Evolutionary conservation across 805 yeast genomes (phyloP).

Genomic region (Yarrowia bubula): DNA sequence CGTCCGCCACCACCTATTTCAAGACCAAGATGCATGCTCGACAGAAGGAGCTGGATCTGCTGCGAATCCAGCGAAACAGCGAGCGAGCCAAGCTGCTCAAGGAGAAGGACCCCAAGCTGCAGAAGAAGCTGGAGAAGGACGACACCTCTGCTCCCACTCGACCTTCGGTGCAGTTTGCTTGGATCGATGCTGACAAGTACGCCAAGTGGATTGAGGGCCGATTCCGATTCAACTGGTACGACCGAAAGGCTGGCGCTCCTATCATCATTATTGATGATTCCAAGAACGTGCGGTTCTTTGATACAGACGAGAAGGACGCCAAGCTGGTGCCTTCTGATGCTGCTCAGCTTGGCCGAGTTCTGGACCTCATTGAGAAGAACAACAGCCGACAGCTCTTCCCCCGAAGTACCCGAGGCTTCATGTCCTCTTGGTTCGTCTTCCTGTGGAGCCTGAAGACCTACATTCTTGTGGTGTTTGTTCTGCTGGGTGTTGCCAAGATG

Average conservation of each 20-base stretch:
- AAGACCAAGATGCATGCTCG: conserved; percentile 18
- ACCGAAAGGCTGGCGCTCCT: conserved; percentile 6
- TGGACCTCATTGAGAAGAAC: conserved; percentile 17
- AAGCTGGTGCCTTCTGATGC: neutral
- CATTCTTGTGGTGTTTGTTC: neutral
- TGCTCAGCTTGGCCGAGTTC: conserved; percentile 9
- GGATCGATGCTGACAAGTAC: conserved; percentile 27
- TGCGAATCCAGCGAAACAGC: conserved; percentile 9
- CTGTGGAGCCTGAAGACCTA: conserved; percentile 4
- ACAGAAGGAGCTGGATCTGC: conserved; percentile 16
- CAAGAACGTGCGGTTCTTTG: conserved; percentile 20
- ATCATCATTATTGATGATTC: conserved; percentile 16
- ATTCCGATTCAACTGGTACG: conserved; percentile 15
- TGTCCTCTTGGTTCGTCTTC: conserved; percentile 3
- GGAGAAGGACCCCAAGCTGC: conserved; percentile 27
- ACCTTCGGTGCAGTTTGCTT: conserved; percentile 21
- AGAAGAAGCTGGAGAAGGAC: conserved; percentile 24
- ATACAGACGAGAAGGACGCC: conserved; percentile 17
- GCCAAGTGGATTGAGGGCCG: conserved; percentile 21
- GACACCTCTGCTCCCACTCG: conserved; percentile 7
- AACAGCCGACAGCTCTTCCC: conserved; percentile 8
- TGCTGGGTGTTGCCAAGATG: neutral
- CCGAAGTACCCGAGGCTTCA: conserved; percentile 15
- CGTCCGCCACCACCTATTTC: conserved; percentile 34
- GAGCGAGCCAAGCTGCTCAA: conserved; percentile 22